phyloP scores from a whole-genome alignment of 2,329 filamentous ascomycete species.

The Hortaea werneckii region DNA sequence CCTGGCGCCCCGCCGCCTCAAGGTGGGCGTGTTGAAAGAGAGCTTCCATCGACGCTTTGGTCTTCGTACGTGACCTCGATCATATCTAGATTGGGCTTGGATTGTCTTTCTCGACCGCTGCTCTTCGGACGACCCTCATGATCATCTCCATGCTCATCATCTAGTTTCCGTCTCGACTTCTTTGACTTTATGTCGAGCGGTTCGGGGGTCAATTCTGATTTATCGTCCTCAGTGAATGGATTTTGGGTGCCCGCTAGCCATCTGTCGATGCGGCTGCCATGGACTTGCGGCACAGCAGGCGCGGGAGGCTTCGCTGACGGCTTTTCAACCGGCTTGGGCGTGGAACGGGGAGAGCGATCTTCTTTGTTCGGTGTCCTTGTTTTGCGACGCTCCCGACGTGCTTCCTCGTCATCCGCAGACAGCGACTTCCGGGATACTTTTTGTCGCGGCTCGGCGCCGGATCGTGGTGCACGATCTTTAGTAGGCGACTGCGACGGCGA shows the following conservation, averaged over 20 bases:
- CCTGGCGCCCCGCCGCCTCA: constrained; percentile 27
- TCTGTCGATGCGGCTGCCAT: constrained; percentile 47
- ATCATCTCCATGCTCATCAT: constrained; percentile 5
- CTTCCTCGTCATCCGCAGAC: not conserved
- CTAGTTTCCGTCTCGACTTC: constrained; percentile 8
- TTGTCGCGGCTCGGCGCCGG: constrained; percentile 11
- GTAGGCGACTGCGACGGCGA: constrained; percentile 16
- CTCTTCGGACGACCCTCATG: constrained; percentile 9
- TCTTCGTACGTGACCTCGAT: constrained; percentile 5
- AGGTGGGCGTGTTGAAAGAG: constrained; percentile 13
- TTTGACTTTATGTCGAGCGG: constrained; percentile 17
- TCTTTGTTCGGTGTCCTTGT: not conserved
- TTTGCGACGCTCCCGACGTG: constrained; percentile 2
- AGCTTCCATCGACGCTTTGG: not conserved
- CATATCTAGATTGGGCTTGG: constrained; percentile 11
- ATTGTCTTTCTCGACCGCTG: constrained; percentile 11
- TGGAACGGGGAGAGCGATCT: not conserved
- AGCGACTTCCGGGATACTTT: not conserved
- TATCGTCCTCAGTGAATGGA: constrained; percentile 29
- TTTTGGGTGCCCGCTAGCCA: constrained; percentile 43
- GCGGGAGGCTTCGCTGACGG: constrained; percentile 4
- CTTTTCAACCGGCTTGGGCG: constrained; percentile 1
- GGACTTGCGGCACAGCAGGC: constrained; percentile 29
- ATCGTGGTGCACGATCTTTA: constrained; percentile 11
- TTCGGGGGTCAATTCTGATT: constrained; percentile 21